A percentile compares a stretch with the other conserved stretches of the same genome.
Evolutionary conservation across 805 yeast genomes (phyloP).

Genomic region (Scheffersomyces ergatensis): DNA sequence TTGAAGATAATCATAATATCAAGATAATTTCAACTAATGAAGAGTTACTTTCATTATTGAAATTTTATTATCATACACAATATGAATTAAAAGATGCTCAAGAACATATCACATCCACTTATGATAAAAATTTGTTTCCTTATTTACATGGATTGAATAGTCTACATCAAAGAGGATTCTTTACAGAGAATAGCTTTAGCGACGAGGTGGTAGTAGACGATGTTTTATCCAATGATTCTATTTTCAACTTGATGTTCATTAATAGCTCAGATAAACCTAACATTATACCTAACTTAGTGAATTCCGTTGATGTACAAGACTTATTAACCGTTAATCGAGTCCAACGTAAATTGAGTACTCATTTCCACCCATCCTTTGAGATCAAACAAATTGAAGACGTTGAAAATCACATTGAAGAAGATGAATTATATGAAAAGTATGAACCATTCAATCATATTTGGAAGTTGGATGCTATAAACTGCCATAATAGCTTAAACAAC

Average conservation of each 20-base stretch:
- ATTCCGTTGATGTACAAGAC: conserved; percentile 5
- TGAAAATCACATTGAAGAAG: conserved; percentile 7
- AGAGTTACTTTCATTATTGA: background rate
- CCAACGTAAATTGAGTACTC: background rate
- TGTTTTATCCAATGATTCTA: background rate
- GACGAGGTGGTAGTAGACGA: background rate
- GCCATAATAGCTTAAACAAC: conserved; percentile 15
- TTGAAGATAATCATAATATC: background rate
- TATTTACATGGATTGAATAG: conserved; percentile 31
- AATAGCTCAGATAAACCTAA: conserved; percentile 5
- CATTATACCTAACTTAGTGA: conserved; percentile 5
- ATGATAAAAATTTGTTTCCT: conserved; percentile 22
- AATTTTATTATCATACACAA: conserved; percentile 5
- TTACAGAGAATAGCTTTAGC: conserved; percentile 7
- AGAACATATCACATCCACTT: background rate
- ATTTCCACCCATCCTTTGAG: background rate
- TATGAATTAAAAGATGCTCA: background rate
- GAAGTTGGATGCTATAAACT: background rate
- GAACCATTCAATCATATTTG: conserved; percentile 7
- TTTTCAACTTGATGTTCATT: conserved; percentile 13
- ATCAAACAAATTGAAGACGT: background rate
- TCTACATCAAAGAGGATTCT: conserved; percentile 25
- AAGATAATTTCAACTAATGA: background rate
- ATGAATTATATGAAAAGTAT: background rate
- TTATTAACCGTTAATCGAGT: conserved; percentile 11